These are phyloP conservation scores for Thraustochytrium striatum DNA, from an alignment of 352 stramenopile species.

Conservation along the genomic window DNA sequence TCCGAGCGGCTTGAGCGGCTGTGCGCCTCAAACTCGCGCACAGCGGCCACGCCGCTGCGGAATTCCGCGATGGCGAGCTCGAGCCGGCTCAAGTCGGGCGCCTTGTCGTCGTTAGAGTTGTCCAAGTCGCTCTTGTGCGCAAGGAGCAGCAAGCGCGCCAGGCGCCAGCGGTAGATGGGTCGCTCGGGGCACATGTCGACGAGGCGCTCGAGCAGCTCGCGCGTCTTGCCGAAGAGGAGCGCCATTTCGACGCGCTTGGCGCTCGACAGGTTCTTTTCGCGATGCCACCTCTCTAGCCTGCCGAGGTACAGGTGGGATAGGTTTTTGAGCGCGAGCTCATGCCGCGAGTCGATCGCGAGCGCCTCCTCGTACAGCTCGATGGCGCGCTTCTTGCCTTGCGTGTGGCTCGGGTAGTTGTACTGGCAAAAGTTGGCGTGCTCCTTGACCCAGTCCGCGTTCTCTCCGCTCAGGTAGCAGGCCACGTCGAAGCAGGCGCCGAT, in stretches of 20 bases:
- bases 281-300: neutral
- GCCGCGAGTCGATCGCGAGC: neutral
- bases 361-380: neutral
- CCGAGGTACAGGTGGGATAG: neutral
- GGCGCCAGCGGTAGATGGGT: neutral
- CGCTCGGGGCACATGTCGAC: neutral
- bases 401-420: neutral
- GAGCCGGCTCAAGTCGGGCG: no score
- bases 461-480: neutral
- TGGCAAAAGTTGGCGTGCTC: conserved; percentile 22
- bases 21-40: no score
- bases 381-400: neutral
- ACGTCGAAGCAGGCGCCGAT: neutral
- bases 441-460: conserved; percentile 32
- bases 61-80: no score
- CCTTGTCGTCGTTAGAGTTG: no score
- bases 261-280: neutral
- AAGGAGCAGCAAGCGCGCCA: no score
- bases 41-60: no score
- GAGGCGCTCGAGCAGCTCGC: neutral
- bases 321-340: conserved; percentile 31
- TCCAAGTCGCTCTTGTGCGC: no score
- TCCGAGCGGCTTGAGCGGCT: no score
- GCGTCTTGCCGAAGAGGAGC: neutral
- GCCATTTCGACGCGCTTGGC: neutral